A percentile compares a stretch with the other conserved stretches of the same genome.
Evolutionary conservation across 2,329 filamentous ascomycete genomes (phyloP).

Genomic region (Zarea fungicola): DNA sequence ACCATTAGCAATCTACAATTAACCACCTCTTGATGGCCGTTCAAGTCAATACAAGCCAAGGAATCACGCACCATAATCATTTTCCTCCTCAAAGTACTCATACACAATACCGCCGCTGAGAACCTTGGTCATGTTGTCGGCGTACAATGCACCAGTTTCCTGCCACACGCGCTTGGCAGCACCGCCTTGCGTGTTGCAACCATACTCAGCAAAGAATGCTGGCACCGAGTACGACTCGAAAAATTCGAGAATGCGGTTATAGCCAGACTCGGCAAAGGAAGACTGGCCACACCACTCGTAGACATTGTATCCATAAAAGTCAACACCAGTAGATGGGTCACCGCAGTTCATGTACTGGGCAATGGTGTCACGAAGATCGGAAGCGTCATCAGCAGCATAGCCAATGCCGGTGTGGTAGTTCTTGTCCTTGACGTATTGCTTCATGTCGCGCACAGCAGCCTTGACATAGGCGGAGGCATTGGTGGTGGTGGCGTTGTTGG

Average conservation of each 20-base stretch:
- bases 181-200: slow-evolving; percentile 69
- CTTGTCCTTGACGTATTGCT: slow-evolving; percentile 83
- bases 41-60: slow-evolving; percentile 99
- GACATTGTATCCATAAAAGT: slow-evolving; percentile 99
- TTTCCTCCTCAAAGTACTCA: slow-evolving; percentile 92
- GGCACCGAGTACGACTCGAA: slow-evolving; percentile 88
- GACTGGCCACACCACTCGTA: slow-evolving; percentile 98
- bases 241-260: slow-evolving; percentile 75
- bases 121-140: slow-evolving; percentile 72
- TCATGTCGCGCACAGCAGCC: slow-evolving; percentile 93
- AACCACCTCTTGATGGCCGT: slow-evolving; percentile 92
- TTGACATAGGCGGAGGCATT: slow-evolving; percentile 90
- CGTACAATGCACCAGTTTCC: slow-evolving; percentile 79
- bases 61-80: slow-evolving; percentile 90
- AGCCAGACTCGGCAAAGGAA: slow-evolving; percentile 70
- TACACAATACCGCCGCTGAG: slow-evolving; percentile 98
- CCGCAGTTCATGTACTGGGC: slow-evolving; percentile 96
- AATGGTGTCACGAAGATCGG: slow-evolving; percentile 72
- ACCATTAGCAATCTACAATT: slow-evolving; percentile 60
- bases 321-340: slow-evolving; percentile 58
- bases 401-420: slow-evolving; percentile 83
- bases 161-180: slow-evolving; percentile 69
- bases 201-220: slow-evolving; percentile 98
- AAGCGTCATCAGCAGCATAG: slow-evolving; percentile 93
- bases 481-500: slow-evolving; percentile 85